Base-by-base conservation (phyloP, 2,329 filamentous ascomycete species). In the Hirsutella minnesotensis region DNA sequence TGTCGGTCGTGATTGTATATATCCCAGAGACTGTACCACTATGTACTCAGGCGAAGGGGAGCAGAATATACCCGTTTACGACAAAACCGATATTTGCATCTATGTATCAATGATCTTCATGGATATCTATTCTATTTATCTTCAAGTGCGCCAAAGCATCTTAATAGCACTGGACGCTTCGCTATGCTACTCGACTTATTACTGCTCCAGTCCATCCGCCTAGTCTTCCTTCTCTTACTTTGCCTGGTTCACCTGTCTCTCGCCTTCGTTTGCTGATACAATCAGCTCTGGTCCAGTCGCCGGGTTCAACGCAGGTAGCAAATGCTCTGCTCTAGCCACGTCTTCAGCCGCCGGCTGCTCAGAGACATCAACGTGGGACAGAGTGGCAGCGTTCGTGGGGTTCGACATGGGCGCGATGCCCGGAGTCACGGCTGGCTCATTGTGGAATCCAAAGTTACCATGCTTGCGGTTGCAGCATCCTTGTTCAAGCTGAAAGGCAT, bases 401-500 rank as follows among this genome's bases (percentile, higher is more conserved):
- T n/a, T 19, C 33, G 33, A 20, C 12, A 27, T 12, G 24, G 24
- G 12, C 24, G 24, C 7, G 12, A 27, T 61, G 40, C 48, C 58
- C 18, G 57, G 61, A 4, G 53, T 55, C 12, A 55, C 58, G 13
- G 48, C 41, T 3, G 54, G 13, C 51, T 61, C 16, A 44, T 44
- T 15, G 57, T 53, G 9, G 73, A 76, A 30, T 68, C 65, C 18
- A 87, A 60, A 0, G 83, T 86, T 41, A 81, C 63, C 72, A 83
- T 86, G 61, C 81, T 86, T 1, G 80, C 80, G 16, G 77, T 83
- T 4, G 77, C 73, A 2, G 74, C 73, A 18, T 82, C 72, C 49
- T 73, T 73, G 41, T 73, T 72, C 13, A 89, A 58, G 44, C 75
- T 83, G 54, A 89, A 89, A 0, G 84, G 84, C 51, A 86, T 73